Base-by-base conservation (phyloP, 306 rosid genomes). In the Luffa aegyptiaca region DNA sequence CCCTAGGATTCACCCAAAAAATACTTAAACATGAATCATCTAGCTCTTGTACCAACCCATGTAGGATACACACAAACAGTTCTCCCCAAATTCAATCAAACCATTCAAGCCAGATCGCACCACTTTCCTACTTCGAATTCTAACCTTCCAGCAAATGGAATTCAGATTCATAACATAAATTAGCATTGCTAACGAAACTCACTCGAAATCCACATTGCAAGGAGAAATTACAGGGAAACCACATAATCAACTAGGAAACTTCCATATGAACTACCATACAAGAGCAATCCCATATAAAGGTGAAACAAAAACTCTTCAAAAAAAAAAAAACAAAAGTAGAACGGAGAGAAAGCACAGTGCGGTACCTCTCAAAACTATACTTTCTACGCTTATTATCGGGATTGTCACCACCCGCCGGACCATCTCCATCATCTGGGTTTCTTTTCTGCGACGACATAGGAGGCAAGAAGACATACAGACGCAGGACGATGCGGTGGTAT, bases 361-460 rank as follows among this genome's bases (percentile, higher is more conserved):
- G 52, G 35, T 83, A 90, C 98, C 84, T 88, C 20, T 3, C 76
- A 41, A 92, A 85, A 55, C 83, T 78, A 44, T 68, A 86, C 88
- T 85, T 88, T 70, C 93, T 69, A 56, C 96, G 96, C 92, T 93
- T 93, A 79, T 90, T 93, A 11, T 88, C 93, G 0, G 95, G 85
- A 73, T 62, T 65, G 18, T 68, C 76, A 75, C 84, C 82, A 4
- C 87, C 94, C 8, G 90, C 78, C 37, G 83, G 83, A 72, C 80
- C 83, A 79, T 86, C 89, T 61, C 82, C 88, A n/a, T 93, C 96
- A 44, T 93, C 98, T 4, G 90, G 88, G 77, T 89, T 89, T 83
- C 98, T 84, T 87, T 92, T 92, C 85, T 88, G 93, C 79, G 98
- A 93, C 98, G 92, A 92, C 86, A 77, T 51, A 71, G 77, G 81